These are phyloP conservation scores for Serendipita indica DNA, from an alignment of 768 basidiomycete genomes.

Conservation along the genomic window DNA sequence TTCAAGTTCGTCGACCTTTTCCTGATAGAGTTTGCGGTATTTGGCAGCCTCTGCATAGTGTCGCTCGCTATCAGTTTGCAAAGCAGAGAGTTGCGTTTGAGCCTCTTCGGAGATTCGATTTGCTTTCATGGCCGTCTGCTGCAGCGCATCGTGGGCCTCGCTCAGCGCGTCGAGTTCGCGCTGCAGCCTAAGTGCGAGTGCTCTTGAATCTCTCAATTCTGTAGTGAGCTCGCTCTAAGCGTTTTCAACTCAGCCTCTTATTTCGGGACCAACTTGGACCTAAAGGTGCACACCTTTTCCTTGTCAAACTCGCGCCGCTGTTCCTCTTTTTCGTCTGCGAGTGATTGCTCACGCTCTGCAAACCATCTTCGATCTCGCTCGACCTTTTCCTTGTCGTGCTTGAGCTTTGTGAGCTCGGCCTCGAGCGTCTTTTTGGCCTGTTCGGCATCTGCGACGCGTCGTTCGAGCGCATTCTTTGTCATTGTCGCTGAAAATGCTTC, in stretches of 20 bases:
- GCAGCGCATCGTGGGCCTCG: neutral
- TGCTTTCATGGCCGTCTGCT: neutral
- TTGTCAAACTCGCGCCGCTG: slow-evolving; percentile 36
- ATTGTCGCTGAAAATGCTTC: slow-evolving; percentile 46
- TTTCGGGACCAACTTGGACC: slow-evolving; percentile 17
- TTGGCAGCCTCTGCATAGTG: slow-evolving; percentile 3
- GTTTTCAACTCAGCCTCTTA: slow-evolving; percentile 39
- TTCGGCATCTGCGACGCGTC: slow-evolving; percentile 49
- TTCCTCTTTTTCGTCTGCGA: slow-evolving; percentile 49
- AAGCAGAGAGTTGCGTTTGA: neutral
- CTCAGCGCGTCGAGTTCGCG: neutral
- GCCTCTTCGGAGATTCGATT: neutral
- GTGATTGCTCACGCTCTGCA: slow-evolving; percentile 50
- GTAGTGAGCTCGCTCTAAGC: neutral
- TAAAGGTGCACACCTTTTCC: slow-evolving; percentile 39
- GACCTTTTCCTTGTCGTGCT: slow-evolving; percentile 53
- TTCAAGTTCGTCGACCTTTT: neutral
- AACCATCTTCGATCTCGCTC: slow-evolving; percentile 58
- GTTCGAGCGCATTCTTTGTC: slow-evolving; percentile 46
- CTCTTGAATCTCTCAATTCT: neutral
- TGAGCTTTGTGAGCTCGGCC: slow-evolving; percentile 26
- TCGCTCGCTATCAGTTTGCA: slow-evolving; percentile 26
- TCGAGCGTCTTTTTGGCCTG: slow-evolving; percentile 51
- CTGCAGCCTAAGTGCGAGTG: neutral
- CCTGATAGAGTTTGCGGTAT: neutral